phyloP scores from a whole-genome alignment of 208 protist species.

The Leishmania guyanensis region DNA sequence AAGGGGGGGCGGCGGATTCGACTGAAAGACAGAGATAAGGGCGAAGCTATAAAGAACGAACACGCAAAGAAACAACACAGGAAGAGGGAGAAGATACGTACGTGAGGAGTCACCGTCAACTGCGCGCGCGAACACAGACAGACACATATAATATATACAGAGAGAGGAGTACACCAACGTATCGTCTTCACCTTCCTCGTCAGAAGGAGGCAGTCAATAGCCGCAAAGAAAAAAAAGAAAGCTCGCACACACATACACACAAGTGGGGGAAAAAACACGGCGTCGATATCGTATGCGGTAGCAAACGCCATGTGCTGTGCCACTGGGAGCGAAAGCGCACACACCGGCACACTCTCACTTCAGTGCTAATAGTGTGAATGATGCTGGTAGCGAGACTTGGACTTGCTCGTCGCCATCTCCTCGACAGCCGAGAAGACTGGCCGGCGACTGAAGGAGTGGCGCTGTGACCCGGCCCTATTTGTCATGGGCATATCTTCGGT shows the following conservation, averaged over 20 bases:
- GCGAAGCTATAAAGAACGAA: not conserved
- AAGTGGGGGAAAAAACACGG: not conserved
- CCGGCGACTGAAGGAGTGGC: slow-evolving; percentile 28
- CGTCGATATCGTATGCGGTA: not conserved
- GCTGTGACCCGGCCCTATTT: not conserved
- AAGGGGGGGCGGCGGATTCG: not conserved
- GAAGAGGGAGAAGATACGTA: not conserved
- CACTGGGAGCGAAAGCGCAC: not conserved
- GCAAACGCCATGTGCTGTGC: not conserved
- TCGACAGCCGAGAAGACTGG: slow-evolving; percentile 32
- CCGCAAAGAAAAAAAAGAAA: not conserved
- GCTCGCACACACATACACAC: not conserved
- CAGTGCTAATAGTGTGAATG: not conserved
- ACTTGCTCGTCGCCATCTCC: slow-evolving; percentile 15
- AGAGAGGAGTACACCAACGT: not conserved
- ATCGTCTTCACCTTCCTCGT: not conserved
- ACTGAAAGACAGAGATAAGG: not conserved
- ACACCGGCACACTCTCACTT: not conserved
- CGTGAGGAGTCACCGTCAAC: not conserved
- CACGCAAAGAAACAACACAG: not conserved
- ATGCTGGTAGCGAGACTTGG: slow-evolving; percentile 4
- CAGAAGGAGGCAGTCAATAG: not conserved
- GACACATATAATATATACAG: not conserved
- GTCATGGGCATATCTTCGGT: slow-evolving; percentile 13
- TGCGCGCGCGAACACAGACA: not conserved